phyloP scores from a whole-genome alignment of 225 moss, liverwort and hornwort species.

The Marchantia paleacea region DNA sequence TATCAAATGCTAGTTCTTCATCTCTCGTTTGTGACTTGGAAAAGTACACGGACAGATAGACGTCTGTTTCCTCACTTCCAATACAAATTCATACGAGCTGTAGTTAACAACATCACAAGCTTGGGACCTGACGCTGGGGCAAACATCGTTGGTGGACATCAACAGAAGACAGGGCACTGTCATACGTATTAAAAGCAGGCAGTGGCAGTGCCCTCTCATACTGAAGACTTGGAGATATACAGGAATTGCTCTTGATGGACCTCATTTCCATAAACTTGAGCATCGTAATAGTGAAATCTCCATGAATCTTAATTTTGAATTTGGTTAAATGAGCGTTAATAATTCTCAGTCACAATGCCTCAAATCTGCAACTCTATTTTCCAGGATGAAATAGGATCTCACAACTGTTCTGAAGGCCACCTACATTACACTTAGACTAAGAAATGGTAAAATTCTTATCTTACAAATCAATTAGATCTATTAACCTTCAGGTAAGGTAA shows the following conservation, averaged over 20 bases:
- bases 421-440: neutral
- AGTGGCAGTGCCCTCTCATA: no score
- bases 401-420: neutral
- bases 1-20: no score
- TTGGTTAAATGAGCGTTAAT: neutral
- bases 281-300: neutral
- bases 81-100: no score
- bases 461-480: neutral
- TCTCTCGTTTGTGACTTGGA: no score
- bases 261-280: neutral
- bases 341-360: neutral
- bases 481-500: constrained; percentile 46
- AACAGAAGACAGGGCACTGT: no score
- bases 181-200: no score
- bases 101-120: no score
- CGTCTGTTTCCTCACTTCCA: no score
- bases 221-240: no score
- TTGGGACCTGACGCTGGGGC: no score
- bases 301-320: neutral
- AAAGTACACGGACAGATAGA: no score
- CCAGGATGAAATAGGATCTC: neutral
- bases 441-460: constrained; percentile 2
- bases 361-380: neutral
- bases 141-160: no score
- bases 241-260: neutral